A percentile compares a stretch with the other conserved stretches of the same genome.
Conservation (phyloP, 2,329 filamentous ascomycete genomes). For the Alternaria triticina region DNA sequence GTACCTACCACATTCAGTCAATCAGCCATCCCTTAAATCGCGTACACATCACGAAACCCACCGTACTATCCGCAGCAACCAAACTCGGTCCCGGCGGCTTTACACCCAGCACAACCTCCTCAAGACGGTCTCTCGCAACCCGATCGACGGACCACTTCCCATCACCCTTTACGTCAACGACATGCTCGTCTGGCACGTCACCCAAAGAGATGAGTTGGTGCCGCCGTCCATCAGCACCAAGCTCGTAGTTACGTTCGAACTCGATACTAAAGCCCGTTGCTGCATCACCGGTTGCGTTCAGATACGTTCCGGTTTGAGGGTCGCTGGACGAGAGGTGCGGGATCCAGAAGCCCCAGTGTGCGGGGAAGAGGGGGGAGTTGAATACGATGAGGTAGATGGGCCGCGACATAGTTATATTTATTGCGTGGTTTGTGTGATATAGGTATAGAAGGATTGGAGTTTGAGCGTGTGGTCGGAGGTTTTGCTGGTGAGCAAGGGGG, state of each 20-base stretch:
- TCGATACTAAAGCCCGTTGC: constrained; percentile 21
- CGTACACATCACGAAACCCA: neutral
- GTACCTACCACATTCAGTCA: neutral
- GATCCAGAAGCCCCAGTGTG: constrained; percentile 36
- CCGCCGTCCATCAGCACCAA: constrained; percentile 2
- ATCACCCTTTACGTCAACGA: constrained; percentile 15
- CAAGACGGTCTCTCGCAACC: constrained; percentile 18
- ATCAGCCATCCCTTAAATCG: neutral
- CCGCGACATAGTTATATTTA: constrained; percentile 8
- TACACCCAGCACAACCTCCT: constrained; percentile 24
- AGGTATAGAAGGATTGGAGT: neutral
- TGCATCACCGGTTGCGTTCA: constrained; percentile 29
- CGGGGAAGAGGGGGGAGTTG: constrained; percentile 30
- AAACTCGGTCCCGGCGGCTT: constrained; percentile 27
- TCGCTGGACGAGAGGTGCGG: constrained; percentile 7
- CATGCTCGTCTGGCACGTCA: constrained; percentile 12
- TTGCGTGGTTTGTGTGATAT: too few species aligned
- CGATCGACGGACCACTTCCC: constrained; percentile 2
- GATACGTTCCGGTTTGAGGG: constrained; percentile 22
- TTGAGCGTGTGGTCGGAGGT: neutral
- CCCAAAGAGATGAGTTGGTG: constrained; percentile 15
- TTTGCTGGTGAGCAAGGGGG: neutral
- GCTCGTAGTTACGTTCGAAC: constrained; percentile 29
- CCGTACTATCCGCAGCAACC: constrained; percentile 2
- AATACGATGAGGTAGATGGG: constrained; percentile 27